phyloP scores from a whole-genome alignment of 331 rosid genomes.

The Cydonia oblonga region DNA sequence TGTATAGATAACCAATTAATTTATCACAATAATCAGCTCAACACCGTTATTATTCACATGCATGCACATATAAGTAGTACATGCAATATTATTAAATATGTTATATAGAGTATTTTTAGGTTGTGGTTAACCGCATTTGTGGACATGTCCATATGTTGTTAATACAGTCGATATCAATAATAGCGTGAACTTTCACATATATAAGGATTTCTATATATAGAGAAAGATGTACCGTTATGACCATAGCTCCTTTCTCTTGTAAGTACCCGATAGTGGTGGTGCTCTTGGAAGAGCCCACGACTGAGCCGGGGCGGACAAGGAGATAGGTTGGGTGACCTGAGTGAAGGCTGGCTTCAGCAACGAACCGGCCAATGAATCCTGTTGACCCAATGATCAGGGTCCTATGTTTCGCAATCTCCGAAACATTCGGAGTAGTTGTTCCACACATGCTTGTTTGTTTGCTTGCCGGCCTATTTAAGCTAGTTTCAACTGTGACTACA shows the following conservation, averaged over 20 bases:
- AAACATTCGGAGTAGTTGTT: not conserved
- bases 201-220: not conserved
- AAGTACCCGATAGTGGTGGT: not conserved
- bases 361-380: constrained; percentile 20
- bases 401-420: not conserved
- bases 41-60: not conserved
- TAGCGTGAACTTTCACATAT: no score
- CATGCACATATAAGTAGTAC: not conserved
- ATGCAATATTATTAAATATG: no score
- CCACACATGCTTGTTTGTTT: not conserved
- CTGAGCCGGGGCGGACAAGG: constrained; percentile 4
- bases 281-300: not conserved
- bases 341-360: constrained; percentile 8
- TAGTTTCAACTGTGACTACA: no score
- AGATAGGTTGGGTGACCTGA: constrained; percentile 16
- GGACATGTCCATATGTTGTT: no score
- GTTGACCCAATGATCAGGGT: constrained; percentile 15
- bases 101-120: not conserved
- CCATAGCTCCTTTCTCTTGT: constrained; percentile 11
- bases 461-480: not conserved
- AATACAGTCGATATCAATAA: no score
- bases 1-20: not conserved
- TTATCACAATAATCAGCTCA: not conserved
- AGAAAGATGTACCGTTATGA: not conserved
- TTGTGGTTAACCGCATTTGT: no score